Conservation (phyloP, 2,329 filamentous ascomycete species). For the Pyricularia grisea region DNA sequence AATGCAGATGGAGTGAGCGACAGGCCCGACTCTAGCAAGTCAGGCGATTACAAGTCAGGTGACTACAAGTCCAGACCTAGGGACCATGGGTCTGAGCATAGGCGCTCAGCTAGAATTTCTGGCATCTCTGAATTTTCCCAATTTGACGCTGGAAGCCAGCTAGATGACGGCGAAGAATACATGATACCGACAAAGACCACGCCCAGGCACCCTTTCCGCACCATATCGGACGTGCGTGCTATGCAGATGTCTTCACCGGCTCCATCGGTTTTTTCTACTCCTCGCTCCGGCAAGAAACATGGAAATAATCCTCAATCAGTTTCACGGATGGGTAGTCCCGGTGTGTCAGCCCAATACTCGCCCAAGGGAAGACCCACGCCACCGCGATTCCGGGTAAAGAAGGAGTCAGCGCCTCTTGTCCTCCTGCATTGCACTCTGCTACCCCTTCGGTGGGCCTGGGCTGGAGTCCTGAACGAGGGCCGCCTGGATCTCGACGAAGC, state of each 20-base stretch:
- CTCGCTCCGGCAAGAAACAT: conserved; percentile 36
- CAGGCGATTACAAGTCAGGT: conserved; percentile 8
- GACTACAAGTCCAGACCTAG: conserved; percentile 9
- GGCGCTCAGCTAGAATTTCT: conserved; percentile 34
- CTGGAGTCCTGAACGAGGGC: conserved; percentile 35
- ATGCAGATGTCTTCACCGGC: conserved; percentile 64
- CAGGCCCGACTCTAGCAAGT: conserved; percentile 14
- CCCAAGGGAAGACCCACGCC: conserved; percentile 45
- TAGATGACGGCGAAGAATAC: conserved; percentile 30
- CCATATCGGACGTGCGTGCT: conserved; percentile 58
- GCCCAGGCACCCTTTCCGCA: conserved; percentile 56
- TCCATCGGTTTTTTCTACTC: conserved; percentile 37
- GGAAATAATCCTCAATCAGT: conserved; percentile 18
- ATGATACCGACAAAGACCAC: conserved; percentile 47
- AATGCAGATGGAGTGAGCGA: conserved; percentile 10
- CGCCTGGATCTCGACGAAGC: conserved; percentile 13
- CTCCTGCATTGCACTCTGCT: conserved; percentile 70
- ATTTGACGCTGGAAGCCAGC: conserved; percentile 32
- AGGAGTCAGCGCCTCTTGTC: conserved; percentile 56
- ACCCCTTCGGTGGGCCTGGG: conserved; percentile 59
- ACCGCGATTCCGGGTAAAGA: conserved; percentile 44
- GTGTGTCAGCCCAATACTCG: conserved; percentile 39
- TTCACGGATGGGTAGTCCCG: conserved; percentile 49
- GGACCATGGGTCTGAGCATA: neutral
- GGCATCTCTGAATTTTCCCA: conserved; percentile 42